These are phyloP conservation scores for Gonium pectorale DNA, from an alignment of 139 green algal genomes.

Conservation along the genomic window DNA sequence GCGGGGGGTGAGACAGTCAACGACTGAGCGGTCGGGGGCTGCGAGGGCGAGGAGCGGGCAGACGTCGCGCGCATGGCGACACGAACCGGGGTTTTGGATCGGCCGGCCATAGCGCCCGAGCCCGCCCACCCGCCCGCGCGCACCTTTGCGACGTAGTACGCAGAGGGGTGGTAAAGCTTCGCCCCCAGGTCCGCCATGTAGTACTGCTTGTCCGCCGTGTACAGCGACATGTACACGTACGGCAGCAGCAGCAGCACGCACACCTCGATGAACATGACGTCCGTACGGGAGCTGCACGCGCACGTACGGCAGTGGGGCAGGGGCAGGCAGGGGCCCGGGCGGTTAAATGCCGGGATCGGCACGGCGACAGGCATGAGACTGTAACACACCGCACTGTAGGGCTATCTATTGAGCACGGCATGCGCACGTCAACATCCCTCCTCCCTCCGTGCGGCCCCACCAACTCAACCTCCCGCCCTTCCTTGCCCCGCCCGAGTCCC, in stretches of 20 bases:
- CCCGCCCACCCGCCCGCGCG: not conserved
- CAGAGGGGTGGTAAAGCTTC: constrained; percentile 68
- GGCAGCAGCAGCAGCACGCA: constrained; percentile 76
- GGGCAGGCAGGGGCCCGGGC: too few species aligned
- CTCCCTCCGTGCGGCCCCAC: too few species aligned
- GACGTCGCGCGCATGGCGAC: too few species aligned
- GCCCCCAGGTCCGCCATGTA: constrained; percentile 66
- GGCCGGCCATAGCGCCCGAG: too few species aligned
- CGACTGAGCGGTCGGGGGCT: too few species aligned
- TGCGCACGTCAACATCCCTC: too few species aligned
- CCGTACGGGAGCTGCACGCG: constrained; percentile 55
- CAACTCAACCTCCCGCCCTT: not conserved
- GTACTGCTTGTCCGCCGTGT: constrained; percentile 73
- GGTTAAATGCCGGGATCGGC: too few species aligned
- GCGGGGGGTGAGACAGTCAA: not conserved
- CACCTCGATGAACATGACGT: constrained; percentile 70
- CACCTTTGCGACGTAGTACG: constrained; percentile 74
- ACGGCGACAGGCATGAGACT: too few species aligned
- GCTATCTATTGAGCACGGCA: too few species aligned
- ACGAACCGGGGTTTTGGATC: too few species aligned
- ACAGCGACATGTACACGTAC: constrained; percentile 77
- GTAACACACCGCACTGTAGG: not conserved
- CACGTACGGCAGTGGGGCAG: not conserved
- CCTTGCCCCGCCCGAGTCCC: not conserved
- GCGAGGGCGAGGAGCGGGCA: too few species aligned